Percentiles rank a stretch among this genome's conserved stretches.
Conservation (phyloP, 192 early-diverging fungal species). For the Dispira parvispora region DNA sequence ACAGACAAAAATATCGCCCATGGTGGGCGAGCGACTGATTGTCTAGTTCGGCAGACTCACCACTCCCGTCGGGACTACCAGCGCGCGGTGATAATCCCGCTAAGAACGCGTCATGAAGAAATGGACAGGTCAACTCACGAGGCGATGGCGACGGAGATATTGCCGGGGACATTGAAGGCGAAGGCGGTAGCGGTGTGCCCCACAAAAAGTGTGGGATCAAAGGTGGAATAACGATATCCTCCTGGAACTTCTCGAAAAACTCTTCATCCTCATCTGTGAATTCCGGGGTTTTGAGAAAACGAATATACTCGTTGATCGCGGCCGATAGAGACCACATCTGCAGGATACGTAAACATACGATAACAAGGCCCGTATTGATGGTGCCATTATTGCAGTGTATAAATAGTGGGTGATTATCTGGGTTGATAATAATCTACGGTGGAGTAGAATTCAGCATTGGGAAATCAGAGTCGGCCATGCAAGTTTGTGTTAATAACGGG, state of each 20-base stretch:
- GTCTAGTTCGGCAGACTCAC: too few species aligned
- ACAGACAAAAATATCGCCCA: too few species aligned
- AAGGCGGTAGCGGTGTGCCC: neutral
- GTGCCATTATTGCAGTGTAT: constrained; percentile 86
- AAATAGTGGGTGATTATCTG: constrained; percentile 53
- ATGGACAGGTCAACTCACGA: too few species aligned
- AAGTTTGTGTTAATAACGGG: too few species aligned
- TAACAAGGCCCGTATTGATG: constrained; percentile 63
- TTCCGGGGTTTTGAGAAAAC: constrained; percentile 19
- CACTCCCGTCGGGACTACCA: too few species aligned
- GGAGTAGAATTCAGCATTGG: too few species aligned
- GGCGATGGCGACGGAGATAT: too few species aligned
- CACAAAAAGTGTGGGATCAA: neutral
- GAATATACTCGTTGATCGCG: constrained; percentile 50
- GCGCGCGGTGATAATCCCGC: too few species aligned
- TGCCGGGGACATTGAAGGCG: too few species aligned
- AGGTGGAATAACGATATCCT: neutral
- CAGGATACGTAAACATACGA: constrained; percentile 77
- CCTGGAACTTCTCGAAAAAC: neutral
- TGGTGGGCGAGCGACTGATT: too few species aligned
- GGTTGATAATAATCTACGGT: constrained; percentile 51
- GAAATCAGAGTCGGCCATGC: too few species aligned
- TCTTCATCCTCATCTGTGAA: constrained; percentile 8
- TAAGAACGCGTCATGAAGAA: too few species aligned
- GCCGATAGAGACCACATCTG: constrained; percentile 73